Evolutionary conservation across 345 rosid genomes (phyloP), one percentile per base, ranked within the genome.

Genomic region (Lepidium didymum): DNA sequence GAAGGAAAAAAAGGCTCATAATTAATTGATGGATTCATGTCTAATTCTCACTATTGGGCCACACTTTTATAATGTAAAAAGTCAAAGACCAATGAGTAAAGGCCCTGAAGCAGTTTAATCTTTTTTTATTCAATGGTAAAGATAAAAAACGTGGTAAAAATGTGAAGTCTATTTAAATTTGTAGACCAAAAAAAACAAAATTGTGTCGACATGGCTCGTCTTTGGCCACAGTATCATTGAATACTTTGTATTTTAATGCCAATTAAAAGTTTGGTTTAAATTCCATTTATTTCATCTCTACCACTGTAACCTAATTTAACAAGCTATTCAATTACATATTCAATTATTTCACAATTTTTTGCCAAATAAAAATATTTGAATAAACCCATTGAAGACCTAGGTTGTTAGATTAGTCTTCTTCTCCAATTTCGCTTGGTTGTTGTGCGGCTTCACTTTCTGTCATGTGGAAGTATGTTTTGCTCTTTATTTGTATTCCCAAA

Each of bases 201-300:
- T 1, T 25, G 27, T 25, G 27, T 43, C 50, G 68, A 73, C 50
- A 74, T 67, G 50, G 77, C 42, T 66, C 49, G 23, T 49, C 56
- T 43, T 49, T 47, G 66, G 66, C 53, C 66, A 56, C 12, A 40
- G 29, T 47, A 64, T 51, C 64, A 56, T 47, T 56, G 9, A 38
- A 56, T 64, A 47, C 14, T 73, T 73, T 59, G 47, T 58, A 50
- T 65, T 49, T 56, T 34, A 49, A 49, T 64, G 70, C 38, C 19
- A 57, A 64, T 47, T 57, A 65, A 50, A 38, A 57, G 60, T 16
- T 42, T 56, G 21, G 52, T 50, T 7, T 46, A 64, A 45, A 64
- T 60, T 72, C 44, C 50, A 63, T 72, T 72, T 72, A 56, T 54
- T 62, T 27, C 58, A 72, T 10, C 59, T 72, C 59, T 64, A 64